Percentiles rank a stretch among this genome's conserved stretches.
Conservation (phyloP, 306 rosid genomes). For the Crataegus laevigata region DNA sequence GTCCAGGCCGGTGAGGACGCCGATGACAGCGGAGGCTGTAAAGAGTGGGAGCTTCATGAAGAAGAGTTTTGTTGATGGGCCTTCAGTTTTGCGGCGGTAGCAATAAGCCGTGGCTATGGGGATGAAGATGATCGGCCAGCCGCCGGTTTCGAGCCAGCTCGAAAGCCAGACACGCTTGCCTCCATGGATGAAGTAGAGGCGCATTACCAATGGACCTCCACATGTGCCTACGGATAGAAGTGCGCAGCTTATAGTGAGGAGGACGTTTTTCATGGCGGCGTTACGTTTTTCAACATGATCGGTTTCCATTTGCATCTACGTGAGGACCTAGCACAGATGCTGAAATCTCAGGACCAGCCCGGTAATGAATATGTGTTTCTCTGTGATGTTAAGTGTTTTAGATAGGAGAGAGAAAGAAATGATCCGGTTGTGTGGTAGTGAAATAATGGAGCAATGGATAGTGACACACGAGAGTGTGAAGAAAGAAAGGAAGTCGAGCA, state of each 20-base stretch:
- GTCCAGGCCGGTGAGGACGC: conserved; percentile 54
- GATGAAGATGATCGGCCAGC: conserved; percentile 50
- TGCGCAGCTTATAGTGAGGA: conserved; percentile 21
- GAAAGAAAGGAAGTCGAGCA: too few species aligned
- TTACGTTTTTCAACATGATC: conserved; percentile 1
- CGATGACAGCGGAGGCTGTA: conserved; percentile 34
- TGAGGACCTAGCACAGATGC: background rate
- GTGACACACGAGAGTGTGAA: too few species aligned
- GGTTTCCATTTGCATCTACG: background rate
- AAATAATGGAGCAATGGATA: background rate
- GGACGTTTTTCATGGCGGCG: conserved; percentile 8
- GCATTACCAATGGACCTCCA: conserved; percentile 62
- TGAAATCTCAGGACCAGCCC: background rate
- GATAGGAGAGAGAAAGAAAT: background rate
- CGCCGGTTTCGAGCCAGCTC: conserved; percentile 54
- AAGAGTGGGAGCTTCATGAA: conserved; percentile 40
- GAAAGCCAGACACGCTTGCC: conserved; percentile 75
- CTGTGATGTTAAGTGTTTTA: background rate
- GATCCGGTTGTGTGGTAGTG: background rate
- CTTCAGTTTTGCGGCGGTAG: conserved; percentile 25
- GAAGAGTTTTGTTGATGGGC: conserved; percentile 5
- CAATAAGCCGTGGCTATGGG: conserved; percentile 37
- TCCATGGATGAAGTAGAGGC: conserved; percentile 76
- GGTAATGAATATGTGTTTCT: background rate
- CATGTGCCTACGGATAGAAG: conserved; percentile 35